phyloP scores from a whole-genome alignment of 2,329 filamentous ascomycete species.

The Botrytis sinoallii region DNA sequence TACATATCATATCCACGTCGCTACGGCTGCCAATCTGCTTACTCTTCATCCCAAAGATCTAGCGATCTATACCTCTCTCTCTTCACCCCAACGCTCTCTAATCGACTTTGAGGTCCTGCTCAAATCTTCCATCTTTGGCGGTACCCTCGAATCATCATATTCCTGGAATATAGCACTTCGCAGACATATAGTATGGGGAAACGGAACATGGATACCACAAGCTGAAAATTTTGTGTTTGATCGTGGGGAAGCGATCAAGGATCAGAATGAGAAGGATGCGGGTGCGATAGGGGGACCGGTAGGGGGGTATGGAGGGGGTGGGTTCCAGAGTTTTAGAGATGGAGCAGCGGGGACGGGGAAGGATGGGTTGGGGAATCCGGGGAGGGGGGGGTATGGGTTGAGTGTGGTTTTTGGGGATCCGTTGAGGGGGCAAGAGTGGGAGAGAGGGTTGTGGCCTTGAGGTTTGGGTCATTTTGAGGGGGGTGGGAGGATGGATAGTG shows the following conservation, averaged over 20 bases:
- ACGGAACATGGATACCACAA: slow-evolving; percentile 16
- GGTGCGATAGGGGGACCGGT: neutral
- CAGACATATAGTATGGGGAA: slow-evolving; percentile 14
- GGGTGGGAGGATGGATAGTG: no score
- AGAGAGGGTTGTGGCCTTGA: slow-evolving; percentile 20
- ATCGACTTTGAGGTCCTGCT: slow-evolving; percentile 8
- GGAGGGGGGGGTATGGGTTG: neutral
- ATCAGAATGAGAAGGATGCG: neutral
- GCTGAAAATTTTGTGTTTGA: neutral
- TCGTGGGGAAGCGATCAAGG: neutral
- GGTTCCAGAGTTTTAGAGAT: slow-evolving; percentile 20
- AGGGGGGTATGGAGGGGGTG: slow-evolving; percentile 15
- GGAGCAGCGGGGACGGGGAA: neutral
- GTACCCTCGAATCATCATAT: neutral
- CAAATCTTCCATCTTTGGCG: slow-evolving; percentile 14
- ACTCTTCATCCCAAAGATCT: neutral
- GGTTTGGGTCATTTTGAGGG: neutral
- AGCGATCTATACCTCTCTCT: neutral
- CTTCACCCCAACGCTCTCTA: neutral
- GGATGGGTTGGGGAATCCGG: neutral
- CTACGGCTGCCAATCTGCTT: neutral
- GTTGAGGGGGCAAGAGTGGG: slow-evolving; percentile 6
- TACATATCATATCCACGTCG: neutral
- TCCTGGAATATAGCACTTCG: slow-evolving; percentile 14
- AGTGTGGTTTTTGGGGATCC: slow-evolving; percentile 17